Percentiles rank a stretch among this genome's conserved stretches.
Evolutionary conservation across 352 stramenopile species (phyloP).

Genomic region (Pythium phragmiticola): DNA sequence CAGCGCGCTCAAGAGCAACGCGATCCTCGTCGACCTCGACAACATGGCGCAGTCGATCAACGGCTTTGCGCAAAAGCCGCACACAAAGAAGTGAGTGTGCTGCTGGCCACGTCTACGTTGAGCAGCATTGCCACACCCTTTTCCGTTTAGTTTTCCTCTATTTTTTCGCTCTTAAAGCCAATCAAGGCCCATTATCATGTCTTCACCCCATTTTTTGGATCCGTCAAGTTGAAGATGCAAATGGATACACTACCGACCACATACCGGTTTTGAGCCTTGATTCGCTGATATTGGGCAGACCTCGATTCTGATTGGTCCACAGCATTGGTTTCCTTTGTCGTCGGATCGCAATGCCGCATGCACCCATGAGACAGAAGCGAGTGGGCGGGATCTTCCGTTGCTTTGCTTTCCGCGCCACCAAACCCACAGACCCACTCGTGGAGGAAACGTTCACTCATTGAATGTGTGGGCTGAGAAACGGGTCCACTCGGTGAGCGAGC

Average conservation of each 20-base stretch:
- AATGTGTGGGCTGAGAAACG: background rate
- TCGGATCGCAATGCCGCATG: background rate
- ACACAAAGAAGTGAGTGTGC: background rate
- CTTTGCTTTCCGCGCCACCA: too few relatives aligned
- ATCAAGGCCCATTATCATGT: background rate
- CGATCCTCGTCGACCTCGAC: slow-evolving; percentile 16
- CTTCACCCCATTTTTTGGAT: background rate
- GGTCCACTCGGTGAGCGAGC: too few relatives aligned
- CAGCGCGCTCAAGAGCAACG: slow-evolving; percentile 11
- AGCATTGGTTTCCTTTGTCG: slow-evolving; percentile 11
- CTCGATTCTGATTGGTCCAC: slow-evolving; percentile 6
- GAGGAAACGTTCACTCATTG: too few relatives aligned
- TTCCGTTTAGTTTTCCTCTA: background rate
- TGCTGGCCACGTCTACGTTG: background rate
- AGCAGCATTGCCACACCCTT: background rate
- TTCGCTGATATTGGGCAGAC: background rate
- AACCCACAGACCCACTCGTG: too few relatives aligned
- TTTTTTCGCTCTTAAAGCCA: background rate
- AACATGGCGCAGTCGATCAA: background rate
- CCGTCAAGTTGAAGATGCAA: background rate
- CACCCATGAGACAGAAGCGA: background rate
- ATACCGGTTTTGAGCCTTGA: slow-evolving; percentile 1
- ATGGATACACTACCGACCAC: slow-evolving; percentile 8
- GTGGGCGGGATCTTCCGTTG: background rate
- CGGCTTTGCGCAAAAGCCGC: background rate